Conservation (phyloP, 768 basidiomycete genomes). For the Sutorius australiensis region DNA sequence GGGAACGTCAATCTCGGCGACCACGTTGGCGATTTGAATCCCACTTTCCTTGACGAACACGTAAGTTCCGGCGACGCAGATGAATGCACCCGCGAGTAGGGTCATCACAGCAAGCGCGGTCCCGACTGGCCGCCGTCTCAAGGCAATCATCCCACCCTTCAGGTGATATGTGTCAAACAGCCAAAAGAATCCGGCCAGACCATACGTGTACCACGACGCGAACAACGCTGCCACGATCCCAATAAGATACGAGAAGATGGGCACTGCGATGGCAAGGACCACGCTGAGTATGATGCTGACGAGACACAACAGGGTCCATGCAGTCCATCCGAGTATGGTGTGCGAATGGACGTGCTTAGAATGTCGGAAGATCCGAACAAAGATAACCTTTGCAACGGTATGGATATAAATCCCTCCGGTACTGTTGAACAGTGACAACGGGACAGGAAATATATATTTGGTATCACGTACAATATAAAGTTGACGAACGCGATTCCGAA, state of each 20-base stretch:
- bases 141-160: conserved; percentile 33
- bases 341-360: conserved; percentile 48
- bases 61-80: conserved; percentile 41
- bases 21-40: neutral
- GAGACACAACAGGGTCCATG: conserved; percentile 45
- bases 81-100: conserved; percentile 46
- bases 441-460: neutral
- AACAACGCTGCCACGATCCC: conserved; percentile 52
- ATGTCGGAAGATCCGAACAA: conserved; percentile 46
- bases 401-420: conserved; percentile 47
- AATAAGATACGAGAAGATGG: conserved; percentile 53
- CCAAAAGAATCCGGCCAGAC: conserved; percentile 52
- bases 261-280: conserved; percentile 47
- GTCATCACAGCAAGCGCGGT: conserved; percentile 30
- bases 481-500: conserved; percentile 49
- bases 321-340: conserved; percentile 46
- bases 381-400: conserved; percentile 51
- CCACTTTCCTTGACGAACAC: conserved; percentile 46
- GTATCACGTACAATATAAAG: conserved; percentile 43
- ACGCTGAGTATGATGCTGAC: conserved; percentile 36
- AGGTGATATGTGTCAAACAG: conserved; percentile 45
- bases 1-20: neutral
- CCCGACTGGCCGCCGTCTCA: conserved; percentile 33
- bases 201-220: conserved; percentile 59
- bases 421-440: conserved; percentile 20